Evolutionary conservation across 495 filamentous ascomycete genomes (phyloP).

Genomic region (Haplographium delicatum): DNA sequence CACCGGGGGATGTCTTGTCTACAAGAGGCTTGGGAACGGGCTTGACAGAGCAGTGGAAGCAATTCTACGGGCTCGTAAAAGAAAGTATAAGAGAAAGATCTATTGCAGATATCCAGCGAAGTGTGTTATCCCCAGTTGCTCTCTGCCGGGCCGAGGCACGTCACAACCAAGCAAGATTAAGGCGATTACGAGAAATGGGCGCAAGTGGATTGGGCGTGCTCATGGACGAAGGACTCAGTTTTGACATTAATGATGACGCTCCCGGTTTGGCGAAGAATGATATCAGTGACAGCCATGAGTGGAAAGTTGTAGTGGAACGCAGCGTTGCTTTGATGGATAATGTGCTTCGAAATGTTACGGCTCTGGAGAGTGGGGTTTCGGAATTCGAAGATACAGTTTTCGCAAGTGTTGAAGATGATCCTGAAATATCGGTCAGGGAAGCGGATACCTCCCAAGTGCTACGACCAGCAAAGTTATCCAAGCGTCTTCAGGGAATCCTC

Average conservation of each 20-base stretch:
- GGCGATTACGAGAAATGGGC: slow-evolving; percentile 64
- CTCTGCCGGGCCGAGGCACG: slow-evolving; percentile 63
- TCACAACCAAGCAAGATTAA: slow-evolving; percentile 61
- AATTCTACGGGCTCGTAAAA: slow-evolving; percentile 76
- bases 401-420: slow-evolving; percentile 54
- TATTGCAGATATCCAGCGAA: slow-evolving; percentile 51
- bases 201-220: slow-evolving; percentile 85
- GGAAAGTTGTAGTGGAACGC: slow-evolving; percentile 64
- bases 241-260: slow-evolving; percentile 42
- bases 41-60: slow-evolving; percentile 55
- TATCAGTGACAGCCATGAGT: slow-evolving; percentile 50
- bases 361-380: slow-evolving; percentile 46
- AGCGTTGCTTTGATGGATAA: slow-evolving; percentile 78
- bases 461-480: slow-evolving; percentile 55
- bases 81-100: slow-evolving; percentile 62
- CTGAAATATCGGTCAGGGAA: slow-evolving; percentile 41
- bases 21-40: slow-evolving; percentile 15
- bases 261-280: slow-evolving; percentile 33
- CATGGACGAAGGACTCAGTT: slow-evolving; percentile 71
- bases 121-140: slow-evolving; percentile 65
- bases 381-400: slow-evolving; percentile 77
- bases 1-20: slow-evolving; percentile 10
- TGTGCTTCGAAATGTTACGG: slow-evolving; percentile 57
- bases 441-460: slow-evolving; percentile 31
- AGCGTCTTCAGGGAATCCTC: slow-evolving; percentile 62